Conservation (phyloP, 2,329 filamentous ascomycete genomes). For the Fusarium sp. region DNA sequence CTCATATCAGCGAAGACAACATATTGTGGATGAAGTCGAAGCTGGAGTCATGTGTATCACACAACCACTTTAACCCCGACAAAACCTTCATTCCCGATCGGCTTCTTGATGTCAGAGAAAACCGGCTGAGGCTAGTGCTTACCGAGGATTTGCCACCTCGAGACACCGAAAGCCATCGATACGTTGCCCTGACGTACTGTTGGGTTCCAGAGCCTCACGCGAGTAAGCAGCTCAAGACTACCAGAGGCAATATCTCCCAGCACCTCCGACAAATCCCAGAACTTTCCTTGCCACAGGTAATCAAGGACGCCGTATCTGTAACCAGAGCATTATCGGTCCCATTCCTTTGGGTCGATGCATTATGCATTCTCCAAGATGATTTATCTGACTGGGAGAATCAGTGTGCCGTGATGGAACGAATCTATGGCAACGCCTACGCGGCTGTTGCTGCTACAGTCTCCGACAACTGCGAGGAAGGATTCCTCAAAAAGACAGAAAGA, state of each 20-base stretch:
- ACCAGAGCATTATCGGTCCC: fast-evolving
- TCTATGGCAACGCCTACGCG: neutral
- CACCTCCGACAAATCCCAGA: neutral
- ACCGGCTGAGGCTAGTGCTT: fast-evolving
- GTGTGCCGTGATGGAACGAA: neutral
- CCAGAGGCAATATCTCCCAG: fast-evolving
- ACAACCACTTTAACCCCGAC: fast-evolving
- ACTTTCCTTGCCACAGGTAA: fast-evolving
- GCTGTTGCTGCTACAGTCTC: fast-evolving
- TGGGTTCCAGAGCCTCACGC: neutral
- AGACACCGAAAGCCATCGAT: fast-evolving
- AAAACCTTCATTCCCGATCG: neutral
- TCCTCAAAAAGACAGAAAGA: fast-evolving
- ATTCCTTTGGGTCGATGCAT: neutral
- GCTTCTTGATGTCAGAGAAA: fast-evolving
- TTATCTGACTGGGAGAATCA: fast-evolving
- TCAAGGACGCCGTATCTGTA: neutral
- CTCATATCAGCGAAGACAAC: fast-evolving
- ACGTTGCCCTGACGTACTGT: neutral
- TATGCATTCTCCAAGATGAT: neutral
- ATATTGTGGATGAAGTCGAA: fast-evolving
- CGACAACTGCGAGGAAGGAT: neutral
- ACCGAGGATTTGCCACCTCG: neutral
- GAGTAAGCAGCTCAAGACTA: neutral
- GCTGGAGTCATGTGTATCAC: neutral